A percentile compares a stretch with the other conserved stretches of the same genome.
phyloP scores from a whole-genome alignment of 1,284 basidiomycete species.

The Cutaneotrichosporon cyanovorans region DNA sequence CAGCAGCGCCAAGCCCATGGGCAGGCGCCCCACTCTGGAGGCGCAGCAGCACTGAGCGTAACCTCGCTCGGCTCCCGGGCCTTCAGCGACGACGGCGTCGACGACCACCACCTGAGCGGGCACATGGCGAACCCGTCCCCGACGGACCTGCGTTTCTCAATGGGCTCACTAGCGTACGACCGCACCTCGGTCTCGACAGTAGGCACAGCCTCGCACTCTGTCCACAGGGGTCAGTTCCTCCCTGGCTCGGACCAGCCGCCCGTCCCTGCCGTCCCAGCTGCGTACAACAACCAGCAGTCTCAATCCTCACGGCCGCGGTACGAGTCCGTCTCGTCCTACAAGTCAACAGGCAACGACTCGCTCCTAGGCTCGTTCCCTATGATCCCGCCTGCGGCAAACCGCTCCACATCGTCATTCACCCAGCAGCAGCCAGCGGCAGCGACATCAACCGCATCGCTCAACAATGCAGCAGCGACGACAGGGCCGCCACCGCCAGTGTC shows the following conservation, averaged over 20 bases:
- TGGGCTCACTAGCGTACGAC: constrained; percentile 40
- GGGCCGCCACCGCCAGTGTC: not conserved
- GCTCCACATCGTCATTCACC: not conserved
- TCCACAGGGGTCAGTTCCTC: constrained; percentile 3
- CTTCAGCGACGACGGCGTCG: constrained; percentile 21
- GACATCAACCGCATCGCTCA: constrained; percentile 1
- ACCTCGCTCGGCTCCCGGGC: constrained; percentile 16
- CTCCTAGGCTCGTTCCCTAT: constrained; percentile 40
- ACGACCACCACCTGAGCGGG: too few species aligned
- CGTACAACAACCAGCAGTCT: too few species aligned
- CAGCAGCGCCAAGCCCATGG: not conserved
- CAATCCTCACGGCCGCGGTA: constrained; percentile 8
- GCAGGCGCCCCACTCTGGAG: constrained; percentile 2
- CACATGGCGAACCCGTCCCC: constrained; percentile 17
- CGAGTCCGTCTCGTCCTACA: constrained; percentile 24
- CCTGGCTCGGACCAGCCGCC: constrained; percentile 9
- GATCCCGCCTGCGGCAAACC: constrained; percentile 30
- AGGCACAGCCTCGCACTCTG: constrained; percentile 20
- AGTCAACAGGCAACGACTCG: constrained; percentile 35
- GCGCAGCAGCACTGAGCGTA: constrained; percentile 3
- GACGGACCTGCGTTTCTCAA: constrained; percentile 43
- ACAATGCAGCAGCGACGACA: not conserved
- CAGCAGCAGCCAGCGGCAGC: constrained; percentile 1
- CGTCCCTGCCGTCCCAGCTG: constrained; percentile 4
- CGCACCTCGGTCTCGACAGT: constrained; percentile 32